Conservation (phyloP, 2,329 filamentous ascomycete species). For the Ophiostoma fasciatum region DNA sequence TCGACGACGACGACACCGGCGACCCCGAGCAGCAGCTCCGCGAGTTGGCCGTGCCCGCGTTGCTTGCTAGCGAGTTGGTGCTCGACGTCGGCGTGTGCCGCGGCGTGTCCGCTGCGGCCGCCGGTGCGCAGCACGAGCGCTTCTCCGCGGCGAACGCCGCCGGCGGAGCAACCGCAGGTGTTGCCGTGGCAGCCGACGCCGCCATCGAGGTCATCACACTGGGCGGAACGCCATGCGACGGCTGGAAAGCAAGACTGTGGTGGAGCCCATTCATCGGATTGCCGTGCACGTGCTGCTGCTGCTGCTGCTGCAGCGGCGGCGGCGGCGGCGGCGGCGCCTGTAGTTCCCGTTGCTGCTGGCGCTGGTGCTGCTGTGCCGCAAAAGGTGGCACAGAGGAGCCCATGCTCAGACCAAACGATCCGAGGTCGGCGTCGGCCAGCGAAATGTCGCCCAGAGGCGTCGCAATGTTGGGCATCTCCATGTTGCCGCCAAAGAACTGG, state of each 20-base stretch:
- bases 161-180: no score
- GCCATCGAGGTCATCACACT: no score
- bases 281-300: not conserved
- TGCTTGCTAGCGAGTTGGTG: slow-evolving; percentile 8
- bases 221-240: no score
- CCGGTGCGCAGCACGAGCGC: no score
- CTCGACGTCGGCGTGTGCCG: slow-evolving; percentile 11
- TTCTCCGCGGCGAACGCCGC: no score
- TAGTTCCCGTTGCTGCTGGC: no score
- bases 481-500: not conserved
- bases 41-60: slow-evolving; percentile 1
- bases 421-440: not conserved
- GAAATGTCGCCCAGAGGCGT: not conserved
- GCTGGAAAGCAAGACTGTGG: not conserved
- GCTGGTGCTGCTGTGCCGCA: no score
- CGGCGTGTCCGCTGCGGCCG: slow-evolving; percentile 4
- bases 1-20: slow-evolving; percentile 4
- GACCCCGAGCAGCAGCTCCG: slow-evolving; percentile 6
- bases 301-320: no score
- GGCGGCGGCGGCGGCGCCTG: no score
- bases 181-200: not conserved
- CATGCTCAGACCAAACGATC: not conserved
- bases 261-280: slow-evolving; percentile 1
- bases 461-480: slow-evolving; percentile 3
- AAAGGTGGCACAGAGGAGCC: no score